Evolutionary conservation across 208 protist genomes (phyloP), one percentile per base, ranked within the genome.

Genomic region (Acanthamoeba healyi): DNA sequence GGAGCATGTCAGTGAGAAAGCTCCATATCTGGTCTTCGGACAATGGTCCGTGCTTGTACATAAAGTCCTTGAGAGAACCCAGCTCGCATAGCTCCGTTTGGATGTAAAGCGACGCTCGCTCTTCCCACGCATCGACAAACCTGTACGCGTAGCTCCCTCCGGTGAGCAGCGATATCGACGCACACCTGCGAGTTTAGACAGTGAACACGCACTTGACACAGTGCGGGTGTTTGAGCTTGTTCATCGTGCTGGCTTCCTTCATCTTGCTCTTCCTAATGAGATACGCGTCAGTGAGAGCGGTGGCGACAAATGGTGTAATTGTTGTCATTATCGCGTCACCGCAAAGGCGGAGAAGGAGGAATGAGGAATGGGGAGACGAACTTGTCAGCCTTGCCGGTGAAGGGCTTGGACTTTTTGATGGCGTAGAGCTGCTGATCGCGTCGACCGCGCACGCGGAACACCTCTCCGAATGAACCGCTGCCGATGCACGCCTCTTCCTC

Each of bases 61-160:
- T 81, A 12, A 81, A 81, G 72, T 81, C 72, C 29, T 38, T 51
- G 14, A 81, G 72, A 29, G 32, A 51, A 22, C 72, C 72, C 22
- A 38, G 36, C 40, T 81, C 72, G 72, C 72, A 81, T n/a, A 81
- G 72, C 36, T 81, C 72, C 32, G 72, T 81, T 36, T 81, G 72
- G 40, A 81, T 81, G 36, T 51, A 81, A 15, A 81, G 40, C 22
- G 40, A 51, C 29, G 22, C 72, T 29, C 40, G 32, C 29, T 81
- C 36, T 36, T 81, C 72, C 72, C 72, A 81, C 22, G 72, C 72
- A 5, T 46, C 36, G 6, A 81, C 36, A 22, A 81, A 81, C 36
- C 72, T 81, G 29, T 51, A 22, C 22, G 5, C 72, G 36, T n/a
- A n/a, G n/a, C n/a, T n/a, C n/a, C n/a, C 44, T 4, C 44, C 44